Conservation (phyloP, 345 rosid species). For the Camelina hispida region DNA sequence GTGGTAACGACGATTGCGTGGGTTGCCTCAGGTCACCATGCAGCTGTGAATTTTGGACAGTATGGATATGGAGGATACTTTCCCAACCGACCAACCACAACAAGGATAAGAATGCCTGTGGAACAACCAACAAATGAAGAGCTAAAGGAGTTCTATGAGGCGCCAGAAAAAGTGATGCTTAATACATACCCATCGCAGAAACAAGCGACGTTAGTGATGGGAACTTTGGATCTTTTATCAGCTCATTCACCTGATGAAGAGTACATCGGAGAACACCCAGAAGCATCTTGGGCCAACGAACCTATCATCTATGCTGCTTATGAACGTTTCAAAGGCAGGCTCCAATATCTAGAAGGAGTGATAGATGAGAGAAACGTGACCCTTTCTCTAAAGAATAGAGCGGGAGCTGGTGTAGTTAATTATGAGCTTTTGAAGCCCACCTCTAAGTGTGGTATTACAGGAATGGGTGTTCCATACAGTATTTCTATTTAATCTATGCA, state of each 20-base stretch:
- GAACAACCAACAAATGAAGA: conserved; percentile 44
- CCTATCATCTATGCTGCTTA: conserved; percentile 41
- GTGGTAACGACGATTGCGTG: too few species aligned
- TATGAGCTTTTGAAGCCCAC: conserved; percentile 47
- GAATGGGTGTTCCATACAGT: conserved; percentile 45
- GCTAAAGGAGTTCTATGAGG: conserved; percentile 31
- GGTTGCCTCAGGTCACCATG: too few species aligned
- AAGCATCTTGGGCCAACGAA: conserved; percentile 36
- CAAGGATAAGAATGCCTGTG: conserved; percentile 39
- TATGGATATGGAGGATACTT: conserved; percentile 49
- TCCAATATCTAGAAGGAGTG: conserved; percentile 42
- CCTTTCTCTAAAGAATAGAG: too few species aligned
- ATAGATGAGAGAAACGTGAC: conserved; percentile 44
- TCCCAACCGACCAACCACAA: conserved; percentile 46
- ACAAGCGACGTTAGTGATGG: conserved; percentile 49
- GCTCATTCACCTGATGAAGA: conserved; percentile 49
- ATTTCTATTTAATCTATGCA: conserved; percentile 33
- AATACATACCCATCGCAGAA: conserved; percentile 41
- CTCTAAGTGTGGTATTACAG: conserved; percentile 39
- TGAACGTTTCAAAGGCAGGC: conserved; percentile 37
- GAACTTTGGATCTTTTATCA: conserved; percentile 43
- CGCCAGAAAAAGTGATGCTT: conserved; percentile 38
- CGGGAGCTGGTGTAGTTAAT: conserved; percentile 47
- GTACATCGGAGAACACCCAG: conserved; percentile 37
- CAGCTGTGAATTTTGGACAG: too few species aligned